Percentiles rank a stretch among this genome's conserved stretches.
Conservation (phyloP, 2,329 filamentous ascomycete genomes). For the Pleoardoris graminearum region DNA sequence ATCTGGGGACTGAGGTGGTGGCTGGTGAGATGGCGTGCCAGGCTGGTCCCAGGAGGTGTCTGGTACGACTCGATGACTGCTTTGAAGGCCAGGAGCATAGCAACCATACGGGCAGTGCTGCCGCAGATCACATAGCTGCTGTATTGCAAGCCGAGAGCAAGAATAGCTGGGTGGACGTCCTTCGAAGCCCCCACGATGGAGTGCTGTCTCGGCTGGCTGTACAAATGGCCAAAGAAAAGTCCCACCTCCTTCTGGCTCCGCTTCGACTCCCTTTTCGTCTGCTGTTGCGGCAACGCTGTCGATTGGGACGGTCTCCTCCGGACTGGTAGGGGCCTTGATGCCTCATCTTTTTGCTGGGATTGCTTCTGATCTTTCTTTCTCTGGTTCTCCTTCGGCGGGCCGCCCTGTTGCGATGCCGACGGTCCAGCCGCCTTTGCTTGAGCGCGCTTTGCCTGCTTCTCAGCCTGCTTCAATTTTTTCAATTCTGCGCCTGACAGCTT, state of each 20-base stretch:
- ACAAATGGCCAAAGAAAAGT: constrained; percentile 72
- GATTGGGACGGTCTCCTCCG: constrained; percentile 40
- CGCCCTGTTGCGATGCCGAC: constrained; percentile 42
- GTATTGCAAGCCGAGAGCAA: constrained; percentile 88
- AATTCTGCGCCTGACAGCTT: constrained; percentile 76
- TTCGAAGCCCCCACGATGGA: constrained; percentile 63
- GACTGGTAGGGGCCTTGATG: constrained; percentile 36
- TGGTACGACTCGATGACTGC: constrained; percentile 91
- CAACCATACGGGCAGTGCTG: constrained; percentile 83
- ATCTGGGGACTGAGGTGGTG: constrained; percentile 94
- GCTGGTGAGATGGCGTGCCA: constrained; percentile 87
- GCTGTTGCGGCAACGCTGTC: constrained; percentile 32
- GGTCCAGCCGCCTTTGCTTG: constrained; percentile 59
- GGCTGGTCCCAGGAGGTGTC: constrained; percentile 79
- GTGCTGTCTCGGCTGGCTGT: constrained; percentile 72
- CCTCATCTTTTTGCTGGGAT: constrained; percentile 38
- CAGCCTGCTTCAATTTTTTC: constrained; percentile 87
- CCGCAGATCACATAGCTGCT: constrained; percentile 85
- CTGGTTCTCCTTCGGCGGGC: constrained; percentile 32
- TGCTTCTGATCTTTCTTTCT: constrained; percentile 44
- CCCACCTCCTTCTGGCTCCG: constrained; percentile 62
- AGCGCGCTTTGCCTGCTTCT: constrained; percentile 84
- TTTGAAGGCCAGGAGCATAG: constrained; percentile 87
- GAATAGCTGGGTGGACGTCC: constrained; percentile 81
- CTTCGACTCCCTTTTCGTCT: constrained; percentile 39